Base-by-base conservation (phyloP, 2,329 filamentous ascomycete species). In the Penicillium brevicompactum region DNA sequence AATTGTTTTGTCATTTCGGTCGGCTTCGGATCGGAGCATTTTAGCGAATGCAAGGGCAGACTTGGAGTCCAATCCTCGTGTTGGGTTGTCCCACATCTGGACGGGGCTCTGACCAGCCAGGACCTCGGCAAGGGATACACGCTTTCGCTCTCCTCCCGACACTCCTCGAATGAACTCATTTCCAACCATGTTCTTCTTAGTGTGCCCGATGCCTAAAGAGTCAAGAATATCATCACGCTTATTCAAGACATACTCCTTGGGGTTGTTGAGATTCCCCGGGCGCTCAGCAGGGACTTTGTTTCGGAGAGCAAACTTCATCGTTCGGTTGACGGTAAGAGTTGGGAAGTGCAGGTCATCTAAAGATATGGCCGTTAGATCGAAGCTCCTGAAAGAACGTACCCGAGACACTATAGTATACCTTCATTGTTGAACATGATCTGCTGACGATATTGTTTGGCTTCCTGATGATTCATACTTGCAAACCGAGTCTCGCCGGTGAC, bases 361-460 rank as follows among this genome's bases (percentile, higher is more conserved):
- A 2, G 18, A 21, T 14, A 10, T 3, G 22, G 8, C 3, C 11
- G 24, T 49, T 10, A 51, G 32, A 4, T 5, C 13, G 31, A 10
- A n/a, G 9, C 9, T 13, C 4, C 9, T 11, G 1, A 11, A 11
- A 24, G 22, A 0, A n/a, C 2, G 5, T 10, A 32, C 11, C 3
- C 11, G 31, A 27, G n/a, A 10, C 5, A 42, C 3, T 9, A 18
- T 30, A 37, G 9, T 32, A 32, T 45, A 60, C 63, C 65, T 73
- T 92, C 89, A 18, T 90, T 87, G 64, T 91, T 91, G 70, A 92
- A 92, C 46, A 90, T 80, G 43, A 76, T 73, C 53, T 78, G 74
- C 45, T 76, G 75, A 2, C 75, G 70, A 48, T 72, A 77, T 13
- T 66, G 73, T 60, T 78, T 79, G 14, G 69, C 72, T 16, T 72